Evolutionary conservation across 192 early-diverging fungal species (phyloP).

Genomic region (Cetraspora pellucida): DNA sequence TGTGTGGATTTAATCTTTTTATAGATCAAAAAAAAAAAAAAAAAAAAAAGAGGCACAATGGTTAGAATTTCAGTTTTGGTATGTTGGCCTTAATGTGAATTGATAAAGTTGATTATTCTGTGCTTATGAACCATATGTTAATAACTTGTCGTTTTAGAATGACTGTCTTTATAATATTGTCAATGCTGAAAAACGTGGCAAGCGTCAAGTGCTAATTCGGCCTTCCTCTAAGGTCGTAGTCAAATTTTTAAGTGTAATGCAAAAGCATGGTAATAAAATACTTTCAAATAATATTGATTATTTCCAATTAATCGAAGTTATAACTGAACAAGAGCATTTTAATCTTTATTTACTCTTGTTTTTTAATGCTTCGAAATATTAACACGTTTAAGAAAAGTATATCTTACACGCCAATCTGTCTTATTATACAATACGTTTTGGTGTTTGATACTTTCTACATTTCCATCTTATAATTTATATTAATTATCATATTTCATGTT

Average conservation of each 20-base stretch:
- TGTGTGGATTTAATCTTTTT: too few species aligned
- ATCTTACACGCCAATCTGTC: constrained; percentile 60
- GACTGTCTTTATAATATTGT: constrained; percentile 98
- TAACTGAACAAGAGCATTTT: constrained; percentile 71
- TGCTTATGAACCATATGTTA: constrained; percentile 5
- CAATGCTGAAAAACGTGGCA: constrained; percentile 98
- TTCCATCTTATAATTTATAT: constrained; percentile 1
- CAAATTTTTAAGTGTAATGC: constrained; percentile 99
- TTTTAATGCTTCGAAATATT: constrained; percentile 77
- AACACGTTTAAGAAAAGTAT: constrained; percentile 35
- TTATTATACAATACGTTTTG: constrained; percentile 27
- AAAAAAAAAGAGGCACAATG: constrained; percentile 61
- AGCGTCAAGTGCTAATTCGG: constrained; percentile 96
- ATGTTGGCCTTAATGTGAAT: background rate
- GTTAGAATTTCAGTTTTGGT: constrained; percentile 91
- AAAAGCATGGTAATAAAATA: constrained; percentile 84
- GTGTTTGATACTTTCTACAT: constrained; percentile 24
- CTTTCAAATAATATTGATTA: background rate
- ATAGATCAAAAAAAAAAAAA: too few species aligned
- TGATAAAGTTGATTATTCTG: background rate
- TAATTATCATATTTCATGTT: background rate
- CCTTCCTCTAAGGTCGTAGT: constrained; percentile 98
- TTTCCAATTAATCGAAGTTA: constrained; percentile 56
- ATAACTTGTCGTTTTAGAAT: constrained; percentile 46
- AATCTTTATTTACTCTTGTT: constrained; percentile 52